Percentiles rank a stretch among this genome's conserved stretches.
phyloP scores from a whole-genome alignment of 176 grass and related monocot species.

The Triticum monococcum region DNA sequence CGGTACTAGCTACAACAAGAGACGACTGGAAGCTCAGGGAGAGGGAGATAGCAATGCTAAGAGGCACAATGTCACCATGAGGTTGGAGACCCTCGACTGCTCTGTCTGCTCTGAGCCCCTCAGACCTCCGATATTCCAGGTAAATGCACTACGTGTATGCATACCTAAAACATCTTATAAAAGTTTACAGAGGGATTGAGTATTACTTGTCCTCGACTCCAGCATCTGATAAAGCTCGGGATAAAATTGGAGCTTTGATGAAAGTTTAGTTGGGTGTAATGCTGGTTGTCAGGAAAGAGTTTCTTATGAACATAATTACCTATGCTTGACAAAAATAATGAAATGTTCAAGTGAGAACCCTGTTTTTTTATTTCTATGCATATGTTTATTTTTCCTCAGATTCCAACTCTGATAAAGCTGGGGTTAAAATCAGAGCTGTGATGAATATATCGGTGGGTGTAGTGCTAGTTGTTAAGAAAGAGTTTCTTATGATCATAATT shows the following conservation, averaged over 20 bases:
- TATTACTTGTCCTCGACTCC: not conserved
- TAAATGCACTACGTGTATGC: not conserved
- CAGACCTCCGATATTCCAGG: constrained; percentile 1
- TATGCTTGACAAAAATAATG: too few species aligned
- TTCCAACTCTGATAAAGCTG: not conserved
- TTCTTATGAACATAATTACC: too few species aligned
- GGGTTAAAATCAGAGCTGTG: not conserved
- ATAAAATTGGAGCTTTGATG: too few species aligned
- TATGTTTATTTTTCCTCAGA: not conserved
- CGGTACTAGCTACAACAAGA: not conserved
- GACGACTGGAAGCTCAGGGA: not conserved
- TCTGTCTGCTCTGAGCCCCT: not conserved
- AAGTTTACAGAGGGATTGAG: too few species aligned
- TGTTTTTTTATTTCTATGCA: too few species aligned
- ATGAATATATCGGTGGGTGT: not conserved
- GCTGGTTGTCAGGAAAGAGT: too few species aligned
- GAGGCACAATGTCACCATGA: not conserved
- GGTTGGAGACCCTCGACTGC: not conserved
- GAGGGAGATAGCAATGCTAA: not conserved
- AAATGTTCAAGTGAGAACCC: too few species aligned
- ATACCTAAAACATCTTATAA: not conserved
- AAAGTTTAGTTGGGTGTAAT: too few species aligned
- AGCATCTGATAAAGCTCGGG: too few species aligned
- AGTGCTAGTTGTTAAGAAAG: not conserved
- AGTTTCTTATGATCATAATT: not conserved